Conservation (phyloP, 1,284 basidiomycete genomes). For the Tausonia pullulans region DNA sequence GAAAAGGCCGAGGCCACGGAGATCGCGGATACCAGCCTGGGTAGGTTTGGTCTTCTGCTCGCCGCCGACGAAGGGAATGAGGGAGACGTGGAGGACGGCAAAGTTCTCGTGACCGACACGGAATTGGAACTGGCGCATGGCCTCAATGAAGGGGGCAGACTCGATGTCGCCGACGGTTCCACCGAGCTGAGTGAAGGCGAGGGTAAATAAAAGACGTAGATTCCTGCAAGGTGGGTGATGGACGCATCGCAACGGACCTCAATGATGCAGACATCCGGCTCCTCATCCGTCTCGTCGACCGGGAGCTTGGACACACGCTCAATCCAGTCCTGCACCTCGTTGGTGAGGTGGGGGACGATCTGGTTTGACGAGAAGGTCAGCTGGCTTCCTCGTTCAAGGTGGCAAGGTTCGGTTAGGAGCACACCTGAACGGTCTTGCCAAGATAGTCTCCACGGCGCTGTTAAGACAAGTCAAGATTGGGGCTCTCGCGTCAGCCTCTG, state of each 20-base stretch:
- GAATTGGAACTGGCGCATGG: constrained; percentile 99
- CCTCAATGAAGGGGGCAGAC: constrained; percentile 94
- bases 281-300: constrained; percentile 84
- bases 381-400: neutral
- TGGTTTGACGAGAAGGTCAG: constrained; percentile 32
- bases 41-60: constrained; percentile 99
- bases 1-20: constrained; percentile 83
- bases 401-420: constrained; percentile 16
- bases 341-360: constrained; percentile 95
- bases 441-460: constrained; percentile 87
- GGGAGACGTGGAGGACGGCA: constrained; percentile 93
- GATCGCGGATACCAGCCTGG: constrained; percentile 88
- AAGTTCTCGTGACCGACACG: constrained; percentile 96
- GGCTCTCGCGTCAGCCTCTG: too few relatives aligned
- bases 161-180: constrained; percentile 95
- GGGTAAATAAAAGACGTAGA: neutral
- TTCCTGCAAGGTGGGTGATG: too few relatives aligned
- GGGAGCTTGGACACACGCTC: constrained; percentile 87
- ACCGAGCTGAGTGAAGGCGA: constrained; percentile 52
- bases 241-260: constrained; percentile 48
- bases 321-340: constrained; percentile 98
- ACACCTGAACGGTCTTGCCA: constrained; percentile 86
- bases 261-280: constrained; percentile 94
- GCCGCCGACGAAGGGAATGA: constrained; percentile 94
- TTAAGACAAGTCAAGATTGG: neutral